A percentile compares a stretch with the other conserved stretches of the same genome.
Conservation (phyloP, 2,329 filamentous ascomycete genomes). For the Calycina herbarum region DNA sequence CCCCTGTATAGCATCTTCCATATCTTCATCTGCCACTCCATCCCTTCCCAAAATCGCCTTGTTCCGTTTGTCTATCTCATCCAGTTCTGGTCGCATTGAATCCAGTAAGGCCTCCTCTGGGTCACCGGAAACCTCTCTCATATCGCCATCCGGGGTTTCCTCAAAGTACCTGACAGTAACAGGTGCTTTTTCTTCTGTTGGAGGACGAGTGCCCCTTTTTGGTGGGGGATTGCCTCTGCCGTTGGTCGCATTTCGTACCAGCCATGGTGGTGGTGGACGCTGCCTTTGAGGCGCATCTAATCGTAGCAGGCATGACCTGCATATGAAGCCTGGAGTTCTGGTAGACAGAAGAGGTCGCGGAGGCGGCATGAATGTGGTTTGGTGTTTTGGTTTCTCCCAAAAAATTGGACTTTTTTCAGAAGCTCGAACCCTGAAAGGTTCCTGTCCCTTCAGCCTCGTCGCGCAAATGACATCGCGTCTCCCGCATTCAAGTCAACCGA, state of each 20-base stretch:
- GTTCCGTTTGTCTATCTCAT: slow-evolving; percentile 2
- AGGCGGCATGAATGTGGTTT: slow-evolving; percentile 36
- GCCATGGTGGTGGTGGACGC: slow-evolving; percentile 27
- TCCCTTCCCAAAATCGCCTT: slow-evolving; percentile 6
- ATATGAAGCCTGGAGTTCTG: slow-evolving; percentile 35
- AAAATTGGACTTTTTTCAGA: slow-evolving; percentile 1
- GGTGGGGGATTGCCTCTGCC: slow-evolving; percentile 14
- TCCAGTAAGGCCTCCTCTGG: slow-evolving; percentile 9
- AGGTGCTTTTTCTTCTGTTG: slow-evolving; percentile 12
- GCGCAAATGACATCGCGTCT: slow-evolving; percentile 25
- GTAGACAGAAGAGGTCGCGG: slow-evolving; percentile 30
- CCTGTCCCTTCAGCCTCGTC: slow-evolving; percentile 6
- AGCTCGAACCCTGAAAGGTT: neutral
- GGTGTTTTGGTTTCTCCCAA: slow-evolving; percentile 9
- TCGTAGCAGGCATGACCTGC: slow-evolving; percentile 37
- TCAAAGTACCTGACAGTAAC: slow-evolving; percentile 33
- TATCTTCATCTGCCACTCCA: slow-evolving; percentile 8
- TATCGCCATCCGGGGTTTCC: slow-evolving; percentile 32
- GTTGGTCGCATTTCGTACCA: slow-evolving; percentile 27
- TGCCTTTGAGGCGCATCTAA: slow-evolving; percentile 24
- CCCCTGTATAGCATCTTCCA: slow-evolving; percentile 11
- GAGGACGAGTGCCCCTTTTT: slow-evolving; percentile 6
- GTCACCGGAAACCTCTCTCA: slow-evolving; percentile 23
- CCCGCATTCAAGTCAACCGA: slow-evolving; percentile 4
- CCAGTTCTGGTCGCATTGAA: slow-evolving; percentile 6